Conservation (phyloP, 306 rosid genomes). For the Rosa rugosa region DNA sequence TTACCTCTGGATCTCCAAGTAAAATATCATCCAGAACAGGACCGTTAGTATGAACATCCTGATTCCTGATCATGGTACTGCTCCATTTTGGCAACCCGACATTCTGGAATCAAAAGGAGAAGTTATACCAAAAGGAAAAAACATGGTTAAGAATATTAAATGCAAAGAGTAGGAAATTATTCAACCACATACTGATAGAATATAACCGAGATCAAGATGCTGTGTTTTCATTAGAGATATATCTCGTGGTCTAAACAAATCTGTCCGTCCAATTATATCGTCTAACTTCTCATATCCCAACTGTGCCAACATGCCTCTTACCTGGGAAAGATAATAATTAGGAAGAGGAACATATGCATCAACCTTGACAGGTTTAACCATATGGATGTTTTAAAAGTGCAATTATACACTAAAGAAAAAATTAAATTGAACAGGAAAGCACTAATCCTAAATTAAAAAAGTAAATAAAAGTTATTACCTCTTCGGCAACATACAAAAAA, state of each 20-base stretch:
- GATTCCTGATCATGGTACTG: conserved; percentile 84
- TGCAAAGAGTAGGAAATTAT: conserved; percentile 14
- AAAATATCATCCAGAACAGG: conserved; percentile 85
- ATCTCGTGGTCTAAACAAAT: conserved; percentile 77
- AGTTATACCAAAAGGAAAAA: conserved; percentile 20
- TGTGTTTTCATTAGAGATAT: conserved; percentile 90
- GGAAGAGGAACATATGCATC: not conserved
- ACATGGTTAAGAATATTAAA: not conserved
- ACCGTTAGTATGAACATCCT: conserved; percentile 89
- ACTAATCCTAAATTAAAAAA: conserved; percentile 5
- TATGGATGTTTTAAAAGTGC: not conserved
- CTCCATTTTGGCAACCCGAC: conserved; percentile 86
- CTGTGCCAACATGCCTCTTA: conserved; percentile 92
- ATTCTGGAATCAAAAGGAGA: conserved; percentile 48
- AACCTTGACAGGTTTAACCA: not conserved
- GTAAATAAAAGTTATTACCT: conserved; percentile 51
- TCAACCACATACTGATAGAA: conserved; percentile 67
- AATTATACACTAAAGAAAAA: not conserved
- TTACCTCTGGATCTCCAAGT: conserved; percentile 90
- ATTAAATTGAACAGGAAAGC: conserved; percentile 5
- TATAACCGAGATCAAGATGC: conserved; percentile 74
- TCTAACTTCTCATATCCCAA: conserved; percentile 94
- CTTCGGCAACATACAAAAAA: conserved; percentile 93
- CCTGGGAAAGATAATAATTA: conserved; percentile 45
- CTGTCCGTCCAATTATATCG: conserved; percentile 85